Base-by-base conservation (phyloP, 495 filamentous ascomycete species). In the Haplographium delicatum region DNA sequence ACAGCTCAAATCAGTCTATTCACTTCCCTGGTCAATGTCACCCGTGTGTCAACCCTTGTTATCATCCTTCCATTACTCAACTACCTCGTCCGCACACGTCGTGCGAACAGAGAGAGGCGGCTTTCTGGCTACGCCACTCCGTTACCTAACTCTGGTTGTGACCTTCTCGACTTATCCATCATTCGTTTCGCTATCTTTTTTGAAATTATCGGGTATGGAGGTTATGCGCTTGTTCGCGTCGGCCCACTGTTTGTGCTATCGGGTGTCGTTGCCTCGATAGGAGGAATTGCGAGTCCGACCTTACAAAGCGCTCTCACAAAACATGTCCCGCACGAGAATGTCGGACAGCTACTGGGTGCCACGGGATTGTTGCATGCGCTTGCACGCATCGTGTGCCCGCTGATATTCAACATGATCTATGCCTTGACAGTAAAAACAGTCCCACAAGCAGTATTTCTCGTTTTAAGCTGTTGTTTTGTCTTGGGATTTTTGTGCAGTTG, bases 311-410 rank as follows among this genome's bases (percentile, higher is more conserved):
- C 86, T 0, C 67, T 96, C 15, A 96, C 88, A 44, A 96, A 96
- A 61, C 93, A 96, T 62, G 83, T 96, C 0, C 88, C 91, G 4
- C 74, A 78, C 7, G 85, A 91, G 55, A 76, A 78, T 24, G 83
- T 88, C 1, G 93, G 93, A 0, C 83, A 90, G 62, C 68, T 98
- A 43, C 76, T 98, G 2, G 93, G 93, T 8, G 93, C 89, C 1
- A 84, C 76, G 15, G 93, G 94, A 0, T 65, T 97, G 42, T 65
- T 98, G 51, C 93, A 96, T 70, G 85, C 88, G 0, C 62, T 93
- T 16, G 84, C 87, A 3, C 75, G 89, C 28, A 78, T 98, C 7
- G 61, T 95, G 11, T 82, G 82, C 7, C 93, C 93, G 0, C 74
- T 84, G 4, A 59, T 93, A 7, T 94, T 95, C 64, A 93, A 90